Conservation (phyloP, 2,329 filamentous ascomycete species). For the Huntiella bhutanensis region DNA sequence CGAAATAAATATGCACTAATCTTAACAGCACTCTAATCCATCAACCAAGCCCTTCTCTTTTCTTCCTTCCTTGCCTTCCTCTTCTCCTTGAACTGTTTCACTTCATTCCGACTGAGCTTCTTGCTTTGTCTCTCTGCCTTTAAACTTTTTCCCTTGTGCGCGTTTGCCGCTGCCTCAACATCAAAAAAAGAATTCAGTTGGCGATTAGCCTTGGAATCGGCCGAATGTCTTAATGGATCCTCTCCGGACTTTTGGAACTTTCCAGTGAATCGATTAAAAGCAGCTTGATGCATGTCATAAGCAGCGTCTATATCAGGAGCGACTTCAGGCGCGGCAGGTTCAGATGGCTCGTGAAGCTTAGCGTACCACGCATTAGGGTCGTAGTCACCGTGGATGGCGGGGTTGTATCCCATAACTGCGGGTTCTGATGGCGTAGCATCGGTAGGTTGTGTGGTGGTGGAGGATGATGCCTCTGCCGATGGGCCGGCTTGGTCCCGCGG, state of each 20-base stretch:
- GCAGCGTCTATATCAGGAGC: constrained; percentile 16
- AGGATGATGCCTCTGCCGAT: not conserved
- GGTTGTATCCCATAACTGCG: constrained; percentile 55
- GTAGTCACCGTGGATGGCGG: constrained; percentile 88
- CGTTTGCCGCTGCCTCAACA: constrained; percentile 81
- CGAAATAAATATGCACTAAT: not conserved
- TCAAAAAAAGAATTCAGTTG: constrained; percentile 95
- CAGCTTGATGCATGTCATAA: constrained; percentile 34
- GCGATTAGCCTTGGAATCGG: constrained; percentile 68
- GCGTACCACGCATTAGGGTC: constrained; percentile 94
- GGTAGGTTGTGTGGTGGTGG: constrained; percentile 18
- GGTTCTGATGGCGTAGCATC: constrained; percentile 15
- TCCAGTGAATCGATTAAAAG: constrained; percentile 83
- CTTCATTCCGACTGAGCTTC: constrained; percentile 65
- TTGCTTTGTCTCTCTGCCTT: constrained; percentile 79
- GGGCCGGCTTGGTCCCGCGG: constrained; percentile 31
- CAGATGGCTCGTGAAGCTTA: constrained; percentile 25
- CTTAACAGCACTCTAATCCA: constrained; percentile 35
- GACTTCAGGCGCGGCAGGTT: constrained; percentile 15
- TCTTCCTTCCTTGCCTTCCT: constrained; percentile 78
- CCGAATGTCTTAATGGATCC: constrained; percentile 58
- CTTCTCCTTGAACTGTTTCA: constrained; percentile 86
- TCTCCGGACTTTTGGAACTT: constrained; percentile 53
- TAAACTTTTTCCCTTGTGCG: constrained; percentile 73
- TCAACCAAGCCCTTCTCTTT: constrained; percentile 78